phyloP scores from a whole-genome alignment of 768 basidiomycete species.

The Postia placenta region DNA sequence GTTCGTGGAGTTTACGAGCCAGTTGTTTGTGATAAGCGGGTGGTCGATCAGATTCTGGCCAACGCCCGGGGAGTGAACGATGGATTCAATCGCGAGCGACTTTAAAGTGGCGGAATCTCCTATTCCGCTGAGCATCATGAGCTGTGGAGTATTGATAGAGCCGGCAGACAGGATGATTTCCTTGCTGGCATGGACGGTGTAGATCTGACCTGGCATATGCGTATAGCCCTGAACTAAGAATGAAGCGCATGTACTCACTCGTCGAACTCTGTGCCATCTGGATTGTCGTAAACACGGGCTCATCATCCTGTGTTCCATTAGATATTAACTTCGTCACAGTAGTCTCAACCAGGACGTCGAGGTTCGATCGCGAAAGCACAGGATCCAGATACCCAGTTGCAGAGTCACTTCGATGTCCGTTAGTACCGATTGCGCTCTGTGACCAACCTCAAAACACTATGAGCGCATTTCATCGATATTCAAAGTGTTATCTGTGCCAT shows the following conservation, averaged over 20 bases:
- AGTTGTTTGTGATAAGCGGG: conserved; percentile 13
- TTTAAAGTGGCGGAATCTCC: conserved; percentile 17
- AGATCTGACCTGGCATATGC: background rate
- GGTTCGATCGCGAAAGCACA: background rate
- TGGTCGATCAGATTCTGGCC: conserved; percentile 26
- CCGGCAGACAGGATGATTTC: conserved; percentile 22
- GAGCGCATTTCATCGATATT: background rate
- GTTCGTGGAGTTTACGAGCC: conserved; percentile 9
- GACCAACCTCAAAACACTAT: conserved; percentile 5
- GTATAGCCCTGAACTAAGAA: too few relatives aligned
- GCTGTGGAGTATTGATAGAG: conserved; percentile 14
- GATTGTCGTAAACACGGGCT: conserved; percentile 5
- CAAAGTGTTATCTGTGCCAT: conserved; percentile 1
- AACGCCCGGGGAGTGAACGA: conserved; percentile 21
- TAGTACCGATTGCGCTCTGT: conserved; percentile 6
- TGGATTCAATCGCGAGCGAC: conserved; percentile 13
- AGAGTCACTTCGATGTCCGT: conserved; percentile 4
- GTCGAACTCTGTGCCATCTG: conserved; percentile 4
- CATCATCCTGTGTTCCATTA: background rate
- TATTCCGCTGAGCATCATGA: conserved; percentile 26
- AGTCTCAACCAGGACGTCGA: conserved; percentile 9
- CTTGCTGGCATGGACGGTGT: conserved; percentile 10
- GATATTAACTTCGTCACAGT: conserved; percentile 6
- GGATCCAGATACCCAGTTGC: conserved; percentile 6
- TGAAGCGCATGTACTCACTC: background rate